Evolutionary conservation across 192 early-diverging fungal genomes (phyloP), one percentile per base, ranked within the genome.

Genomic region (Ambispora gerdemannii): DNA sequence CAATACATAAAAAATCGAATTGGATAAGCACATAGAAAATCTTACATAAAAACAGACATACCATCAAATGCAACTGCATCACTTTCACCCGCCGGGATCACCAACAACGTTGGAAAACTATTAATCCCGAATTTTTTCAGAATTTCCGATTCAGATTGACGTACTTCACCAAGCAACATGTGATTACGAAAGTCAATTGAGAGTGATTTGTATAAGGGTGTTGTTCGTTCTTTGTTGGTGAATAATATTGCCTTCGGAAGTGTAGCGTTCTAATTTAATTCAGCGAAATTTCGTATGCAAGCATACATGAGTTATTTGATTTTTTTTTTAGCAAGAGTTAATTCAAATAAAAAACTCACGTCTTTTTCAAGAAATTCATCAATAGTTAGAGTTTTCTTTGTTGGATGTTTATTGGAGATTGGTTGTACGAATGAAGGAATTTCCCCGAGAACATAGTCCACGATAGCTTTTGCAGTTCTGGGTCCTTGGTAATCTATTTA

Each of bases 181-280:
- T 83, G 81, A 67, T 85, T 76, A 65, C 84, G 77, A 75, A 90
- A 90, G 62, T 91, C 89, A 28, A 89, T 84, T 8, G 91, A 91
- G 15, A 98, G 69, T 24, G 92, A 92, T 74, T 93, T 95, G 81
- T 92, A 92, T 49, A 98, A 83, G 35, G 90, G 84, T 30, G 94
- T 86, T 3, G 90, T 86, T 11, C 77, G 77, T n/a, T 81, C 38
- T 65, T 95, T 95, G 50, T 89, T 80, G 0, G 93, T 92, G 58
- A 93, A 89, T 31, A 96, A 81, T 0, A 98, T 69, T 0, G 85
- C 92, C 73, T 90, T 93, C 20, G 88, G 83, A 20, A 89, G 2
- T 8, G 80, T 76, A 34, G 69, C 71, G 52, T 80, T 79, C 82
- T 88, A 73, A 59, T 31, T 33, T 20, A n/a, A n/a, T n/a, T n/a